phyloP scores from a whole-genome alignment of 768 basidiomycete species.

The Phlebiopsis gigantea region DNA sequence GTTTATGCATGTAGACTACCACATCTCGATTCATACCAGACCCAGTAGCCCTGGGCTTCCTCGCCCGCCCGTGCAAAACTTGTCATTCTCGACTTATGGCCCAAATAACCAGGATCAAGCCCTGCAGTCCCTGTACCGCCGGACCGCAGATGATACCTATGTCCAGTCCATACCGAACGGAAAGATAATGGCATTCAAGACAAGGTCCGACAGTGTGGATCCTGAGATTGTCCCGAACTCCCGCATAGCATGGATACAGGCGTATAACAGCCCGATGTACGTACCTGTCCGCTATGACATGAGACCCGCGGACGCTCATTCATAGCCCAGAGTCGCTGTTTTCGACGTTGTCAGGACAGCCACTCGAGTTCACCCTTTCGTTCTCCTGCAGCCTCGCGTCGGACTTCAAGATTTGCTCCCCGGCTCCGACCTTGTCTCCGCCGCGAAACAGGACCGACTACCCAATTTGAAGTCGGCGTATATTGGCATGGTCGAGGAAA shows the following conservation, averaged over 20 bases:
- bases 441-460: constrained; percentile 34
- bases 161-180: constrained; percentile 79
- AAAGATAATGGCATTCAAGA: constrained; percentile 70
- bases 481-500: constrained; percentile 71
- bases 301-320: neutral
- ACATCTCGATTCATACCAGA: constrained; percentile 75
- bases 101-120: constrained; percentile 84
- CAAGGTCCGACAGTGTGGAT: constrained; percentile 21
- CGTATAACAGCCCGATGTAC: constrained; percentile 66
- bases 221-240: constrained; percentile 29
- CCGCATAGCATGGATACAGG: constrained; percentile 50
- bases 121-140: constrained; percentile 67
- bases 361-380: constrained; percentile 57
- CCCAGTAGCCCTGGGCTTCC: constrained; percentile 32
- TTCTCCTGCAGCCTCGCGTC: constrained; percentile 83
- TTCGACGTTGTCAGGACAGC: constrained; percentile 65
- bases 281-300: constrained; percentile 18
- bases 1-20: constrained; percentile 63
- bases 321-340: constrained; percentile 60
- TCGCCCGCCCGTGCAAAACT: constrained; percentile 59
- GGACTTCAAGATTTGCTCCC: constrained; percentile 70
- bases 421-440: constrained; percentile 28
- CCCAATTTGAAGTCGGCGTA: constrained; percentile 65
- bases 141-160: constrained; percentile 74
- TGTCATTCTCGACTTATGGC: constrained; percentile 89